Percentiles rank a stretch among this genome's conserved stretches.
Conservation (phyloP, 495 filamentous ascomycete species). For the Penicillium manginii region DNA sequence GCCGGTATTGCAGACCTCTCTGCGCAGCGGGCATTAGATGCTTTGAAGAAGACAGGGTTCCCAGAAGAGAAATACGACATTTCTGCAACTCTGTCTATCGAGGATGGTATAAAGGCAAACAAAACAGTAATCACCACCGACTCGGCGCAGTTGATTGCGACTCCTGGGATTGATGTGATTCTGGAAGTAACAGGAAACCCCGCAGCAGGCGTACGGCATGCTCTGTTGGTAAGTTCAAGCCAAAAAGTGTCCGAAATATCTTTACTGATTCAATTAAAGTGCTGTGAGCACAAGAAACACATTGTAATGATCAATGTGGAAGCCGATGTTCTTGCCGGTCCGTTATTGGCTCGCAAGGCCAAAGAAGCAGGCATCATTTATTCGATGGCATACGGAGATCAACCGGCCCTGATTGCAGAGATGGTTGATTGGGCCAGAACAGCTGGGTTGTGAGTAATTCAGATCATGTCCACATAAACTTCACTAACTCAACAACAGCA, state of each 20-base stretch:
- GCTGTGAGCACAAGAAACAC: neutral
- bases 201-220: neutral
- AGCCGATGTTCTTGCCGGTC: neutral
- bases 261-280: neutral
- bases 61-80: neutral
- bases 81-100: neutral
- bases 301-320: neutral
- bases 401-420: neutral
- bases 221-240: neutral
- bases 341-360: neutral
- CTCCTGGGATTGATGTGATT: neutral
- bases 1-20: neutral
- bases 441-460: neutral
- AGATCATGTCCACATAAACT: neutral
- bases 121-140: neutral
- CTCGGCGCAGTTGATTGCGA: neutral
- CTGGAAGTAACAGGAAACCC: neutral
- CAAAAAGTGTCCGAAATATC: neutral
- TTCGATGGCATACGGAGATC: neutral
- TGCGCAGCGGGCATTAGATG: neutral
- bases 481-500: neutral
- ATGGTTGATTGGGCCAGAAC: neutral
- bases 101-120: neutral
- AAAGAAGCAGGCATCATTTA: neutral
- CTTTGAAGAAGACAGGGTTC: neutral